Conservation (phyloP, 108 stramenopile species). For the Nitzschia sp. region DNA sequence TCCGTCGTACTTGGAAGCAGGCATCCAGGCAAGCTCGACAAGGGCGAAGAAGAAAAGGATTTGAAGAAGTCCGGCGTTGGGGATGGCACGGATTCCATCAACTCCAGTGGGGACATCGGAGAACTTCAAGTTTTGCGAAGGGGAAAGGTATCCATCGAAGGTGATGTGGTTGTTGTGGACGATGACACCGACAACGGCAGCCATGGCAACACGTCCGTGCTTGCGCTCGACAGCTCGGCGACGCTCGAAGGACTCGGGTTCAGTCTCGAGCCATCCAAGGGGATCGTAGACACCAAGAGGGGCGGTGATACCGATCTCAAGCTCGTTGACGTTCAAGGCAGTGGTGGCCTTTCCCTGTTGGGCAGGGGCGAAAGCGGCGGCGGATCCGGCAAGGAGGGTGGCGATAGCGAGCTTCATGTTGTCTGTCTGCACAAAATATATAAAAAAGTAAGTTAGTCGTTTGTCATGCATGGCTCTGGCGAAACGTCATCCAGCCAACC, state of each 20-base stretch:
- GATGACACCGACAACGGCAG: constrained; percentile 72
- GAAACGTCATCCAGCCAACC: not conserved
- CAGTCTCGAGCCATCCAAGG: constrained; percentile 60
- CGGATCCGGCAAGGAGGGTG: constrained; percentile 61
- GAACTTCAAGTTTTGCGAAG: constrained; percentile 56
- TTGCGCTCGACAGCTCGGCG: constrained; percentile 62
- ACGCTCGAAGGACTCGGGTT: constrained; percentile 51
- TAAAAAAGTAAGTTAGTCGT: constrained; percentile 1
- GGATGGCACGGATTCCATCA: constrained; percentile 54
- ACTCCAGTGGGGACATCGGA: constrained; percentile 49
- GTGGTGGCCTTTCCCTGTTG: constrained; percentile 53
- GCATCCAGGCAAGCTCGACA: constrained; percentile 42
- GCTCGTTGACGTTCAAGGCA: constrained; percentile 66
- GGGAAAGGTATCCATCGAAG: constrained; percentile 74
- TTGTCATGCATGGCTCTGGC: not conserved
- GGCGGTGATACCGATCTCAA: constrained; percentile 80
- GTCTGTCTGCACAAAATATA: constrained; percentile 11
- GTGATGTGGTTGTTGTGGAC: constrained; percentile 72
- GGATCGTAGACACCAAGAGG: constrained; percentile 92
- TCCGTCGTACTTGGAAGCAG: constrained; percentile 57
- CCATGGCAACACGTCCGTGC: constrained; percentile 81
- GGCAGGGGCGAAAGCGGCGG: constrained; percentile 76
- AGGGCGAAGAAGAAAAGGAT: constrained; percentile 46
- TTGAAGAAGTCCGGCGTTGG: constrained; percentile 40
- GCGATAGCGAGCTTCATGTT: constrained; percentile 73